phyloP scores from a whole-genome alignment of 768 basidiomycete genomes.

The Hirschioporus abietinus region DNA sequence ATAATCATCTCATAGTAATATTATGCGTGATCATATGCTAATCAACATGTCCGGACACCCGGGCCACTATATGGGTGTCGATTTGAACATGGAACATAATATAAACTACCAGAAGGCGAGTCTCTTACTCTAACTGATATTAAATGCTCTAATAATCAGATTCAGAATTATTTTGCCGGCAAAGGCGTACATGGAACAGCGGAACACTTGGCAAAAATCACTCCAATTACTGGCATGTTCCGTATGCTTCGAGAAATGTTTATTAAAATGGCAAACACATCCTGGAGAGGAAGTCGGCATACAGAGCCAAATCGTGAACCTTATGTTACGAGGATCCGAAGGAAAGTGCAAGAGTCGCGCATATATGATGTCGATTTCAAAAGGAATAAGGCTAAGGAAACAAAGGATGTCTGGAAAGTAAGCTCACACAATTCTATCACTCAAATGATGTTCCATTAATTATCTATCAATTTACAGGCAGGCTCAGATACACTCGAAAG shows the following conservation, averaged over 20 bases:
- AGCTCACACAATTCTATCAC: background rate
- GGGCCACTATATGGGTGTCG: background rate
- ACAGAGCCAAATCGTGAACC: background rate
- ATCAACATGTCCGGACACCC: background rate
- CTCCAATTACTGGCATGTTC: background rate
- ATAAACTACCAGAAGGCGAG: background rate
- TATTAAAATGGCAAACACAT: background rate
- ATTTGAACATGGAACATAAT: background rate
- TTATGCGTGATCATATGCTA: background rate
- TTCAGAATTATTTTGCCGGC: background rate
- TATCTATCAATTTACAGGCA: background rate
- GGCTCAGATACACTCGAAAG: background rate
- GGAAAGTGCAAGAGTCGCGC: background rate
- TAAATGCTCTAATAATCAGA: background rate
- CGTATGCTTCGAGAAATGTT: background rate
- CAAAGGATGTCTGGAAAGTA: slow-evolving; percentile 1
- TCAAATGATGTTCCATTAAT: background rate
- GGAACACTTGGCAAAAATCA: background rate
- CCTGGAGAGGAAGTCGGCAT: background rate
- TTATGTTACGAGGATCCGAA: background rate
- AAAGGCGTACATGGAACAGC: background rate
- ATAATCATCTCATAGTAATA: background rate
- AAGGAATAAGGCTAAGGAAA: background rate
- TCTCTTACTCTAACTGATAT: background rate
- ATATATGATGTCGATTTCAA: background rate